phyloP scores from a whole-genome alignment of 164 flowering plant species.

The Warburgia ugandensis region DNA sequence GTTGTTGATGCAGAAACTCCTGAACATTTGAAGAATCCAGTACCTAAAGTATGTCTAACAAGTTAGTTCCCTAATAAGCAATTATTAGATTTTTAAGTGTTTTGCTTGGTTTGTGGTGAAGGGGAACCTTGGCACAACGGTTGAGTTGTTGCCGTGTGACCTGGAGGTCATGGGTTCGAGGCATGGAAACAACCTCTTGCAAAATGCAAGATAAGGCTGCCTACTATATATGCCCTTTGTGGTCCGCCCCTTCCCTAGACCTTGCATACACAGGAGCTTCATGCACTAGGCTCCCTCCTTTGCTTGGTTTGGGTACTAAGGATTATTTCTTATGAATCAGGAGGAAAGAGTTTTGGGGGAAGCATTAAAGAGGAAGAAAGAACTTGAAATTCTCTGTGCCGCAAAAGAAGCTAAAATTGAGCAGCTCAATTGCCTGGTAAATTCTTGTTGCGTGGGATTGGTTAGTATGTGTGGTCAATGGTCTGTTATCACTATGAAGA shows the following conservation, averaged over 20 bases:
- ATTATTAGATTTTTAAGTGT: not conserved
- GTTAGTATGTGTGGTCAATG: too few species aligned
- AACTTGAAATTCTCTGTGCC: constrained; percentile 56
- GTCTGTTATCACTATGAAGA: too few species aligned
- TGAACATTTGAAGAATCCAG: constrained; percentile 9
- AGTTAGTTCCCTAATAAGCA: not conserved
- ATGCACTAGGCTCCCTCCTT: too few species aligned
- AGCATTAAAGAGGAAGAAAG: constrained; percentile 33
- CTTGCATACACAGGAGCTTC: too few species aligned
- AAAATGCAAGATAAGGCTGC: too few species aligned
- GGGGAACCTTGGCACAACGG: too few species aligned
- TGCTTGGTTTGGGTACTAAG: too few species aligned
- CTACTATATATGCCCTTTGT: too few species aligned
- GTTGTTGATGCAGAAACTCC: constrained; percentile 22
- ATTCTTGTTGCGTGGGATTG: not conserved
- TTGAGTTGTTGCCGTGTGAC: too few species aligned
- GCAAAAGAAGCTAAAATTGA: constrained; percentile 78
- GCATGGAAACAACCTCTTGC: too few species aligned
- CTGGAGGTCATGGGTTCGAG: too few species aligned
- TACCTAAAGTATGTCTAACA: constrained; percentile 21
- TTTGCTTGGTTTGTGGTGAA: not conserved
- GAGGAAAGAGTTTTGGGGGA: constrained; percentile 17
- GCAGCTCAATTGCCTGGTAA: constrained; percentile 57
- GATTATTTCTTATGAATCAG: constrained; percentile 14
- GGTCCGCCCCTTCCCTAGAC: too few species aligned